Conservation (phyloP, 1,139 yeast species). For the Kodamaea fungicola region DNA sequence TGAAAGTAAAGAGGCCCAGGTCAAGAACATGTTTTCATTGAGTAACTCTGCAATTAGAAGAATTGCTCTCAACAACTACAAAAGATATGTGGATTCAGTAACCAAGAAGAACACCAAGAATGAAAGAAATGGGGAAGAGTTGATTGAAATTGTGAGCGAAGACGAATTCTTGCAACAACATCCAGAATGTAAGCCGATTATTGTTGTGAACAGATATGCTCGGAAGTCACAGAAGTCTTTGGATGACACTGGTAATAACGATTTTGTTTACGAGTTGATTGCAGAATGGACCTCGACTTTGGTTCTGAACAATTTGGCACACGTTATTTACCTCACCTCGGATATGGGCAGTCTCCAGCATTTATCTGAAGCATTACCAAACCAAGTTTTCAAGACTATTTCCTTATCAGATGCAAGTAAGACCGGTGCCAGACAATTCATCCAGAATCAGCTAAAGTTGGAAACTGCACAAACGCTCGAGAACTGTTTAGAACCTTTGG, state of each 20-base stretch:
- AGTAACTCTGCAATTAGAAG: slow-evolving; percentile 70
- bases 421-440: slow-evolving; percentile 67
- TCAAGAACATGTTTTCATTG: slow-evolving; percentile 74
- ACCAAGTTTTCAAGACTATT: slow-evolving; percentile 76
- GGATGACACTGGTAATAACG: slow-evolving; percentile 28
- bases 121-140: slow-evolving; percentile 11
- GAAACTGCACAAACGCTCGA: slow-evolving; percentile 40
- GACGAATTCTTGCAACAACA: slow-evolving; percentile 82
- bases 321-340: slow-evolving; percentile 81
- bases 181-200: slow-evolving; percentile 83
- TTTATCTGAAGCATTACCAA: slow-evolving; percentile 71
- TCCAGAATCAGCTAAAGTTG: slow-evolving; percentile 51
- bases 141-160: slow-evolving; percentile 47
- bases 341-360: slow-evolving; percentile 76
- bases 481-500: slow-evolving; percentile 66
- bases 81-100: slow-evolving; percentile 18
- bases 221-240: slow-evolving; percentile 47
- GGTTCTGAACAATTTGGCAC: slow-evolving; percentile 77
- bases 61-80: slow-evolving; percentile 52
- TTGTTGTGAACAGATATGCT: slow-evolving; percentile 73
- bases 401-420: slow-evolving; percentile 79
- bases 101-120: slow-evolving; percentile 19
- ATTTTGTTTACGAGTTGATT: slow-evolving; percentile 68
- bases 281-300: slow-evolving; percentile 89
- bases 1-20: slow-evolving; percentile 80